These are phyloP conservation scores for Stephanocyclus meneghinianus DNA, from an alignment of 352 stramenopile species.

Conservation along the genomic window DNA sequence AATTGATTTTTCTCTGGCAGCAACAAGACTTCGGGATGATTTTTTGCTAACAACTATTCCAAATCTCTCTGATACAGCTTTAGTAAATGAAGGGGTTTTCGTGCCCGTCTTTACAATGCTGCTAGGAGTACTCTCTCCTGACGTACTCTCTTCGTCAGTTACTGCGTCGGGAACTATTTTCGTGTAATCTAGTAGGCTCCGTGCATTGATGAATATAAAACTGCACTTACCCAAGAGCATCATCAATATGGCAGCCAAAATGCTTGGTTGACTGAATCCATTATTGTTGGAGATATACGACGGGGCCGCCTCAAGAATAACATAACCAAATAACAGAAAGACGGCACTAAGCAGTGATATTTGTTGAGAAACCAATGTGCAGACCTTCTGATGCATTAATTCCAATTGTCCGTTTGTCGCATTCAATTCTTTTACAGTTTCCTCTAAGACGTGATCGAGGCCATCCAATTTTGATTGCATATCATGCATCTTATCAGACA, in stretches of 20 bases:
- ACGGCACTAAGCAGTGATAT: constrained; percentile 20
- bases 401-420: constrained; percentile 38
- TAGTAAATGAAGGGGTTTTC: constrained; percentile 1
- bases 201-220: constrained; percentile 11
- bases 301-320: neutral
- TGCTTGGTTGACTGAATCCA: constrained; percentile 7
- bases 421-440: constrained; percentile 43
- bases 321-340: neutral
- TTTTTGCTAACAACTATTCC: neutral
- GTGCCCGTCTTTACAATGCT: neutral
- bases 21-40: neutral
- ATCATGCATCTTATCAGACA: neutral
- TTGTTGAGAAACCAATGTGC: constrained; percentile 32
- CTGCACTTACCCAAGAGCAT: constrained; percentile 3
- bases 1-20: neutral
- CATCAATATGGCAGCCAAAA: constrained; percentile 12
- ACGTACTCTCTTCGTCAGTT: constrained; percentile 15
- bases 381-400: constrained; percentile 42
- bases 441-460: constrained; percentile 36
- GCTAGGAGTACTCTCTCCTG: neutral
- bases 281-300: neutral
- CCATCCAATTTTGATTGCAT: constrained; percentile 33
- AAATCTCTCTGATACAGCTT: constrained; percentile 5
- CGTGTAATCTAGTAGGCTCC: constrained; percentile 18
- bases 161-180: neutral